Evolutionary conservation across 192 early-diverging fungal species (phyloP).

Genomic region (Umbelopsis sp.): DNA sequence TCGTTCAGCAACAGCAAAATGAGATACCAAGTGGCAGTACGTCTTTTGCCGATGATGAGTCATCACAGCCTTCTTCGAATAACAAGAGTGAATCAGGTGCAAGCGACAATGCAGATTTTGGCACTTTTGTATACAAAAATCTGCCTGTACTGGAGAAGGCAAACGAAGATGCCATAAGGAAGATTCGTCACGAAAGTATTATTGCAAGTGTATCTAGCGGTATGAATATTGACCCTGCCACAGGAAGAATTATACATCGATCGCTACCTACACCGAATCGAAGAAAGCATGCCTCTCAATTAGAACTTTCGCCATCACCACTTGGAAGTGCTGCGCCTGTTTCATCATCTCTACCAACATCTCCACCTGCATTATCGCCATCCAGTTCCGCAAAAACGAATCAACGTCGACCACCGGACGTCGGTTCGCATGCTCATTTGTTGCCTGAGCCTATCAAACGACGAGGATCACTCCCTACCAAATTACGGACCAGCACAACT

Average conservation of each 20-base stretch:
- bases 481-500: background rate
- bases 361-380: background rate
- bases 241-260: conserved; percentile 33
- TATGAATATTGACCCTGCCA: conserved; percentile 4
- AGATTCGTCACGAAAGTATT: conserved; percentile 68
- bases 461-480: conserved; percentile 7
- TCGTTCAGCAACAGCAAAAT: conserved; percentile 25
- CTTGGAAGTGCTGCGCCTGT: background rate
- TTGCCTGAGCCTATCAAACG: background rate
- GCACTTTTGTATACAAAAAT: conserved; percentile 92
- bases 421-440: background rate
- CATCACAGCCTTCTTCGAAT: conserved; percentile 25
- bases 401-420: background rate
- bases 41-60: conserved; percentile 25
- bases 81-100: conserved; percentile 2
- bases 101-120: conserved; percentile 69
- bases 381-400: background rate
- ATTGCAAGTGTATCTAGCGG: conserved; percentile 29
- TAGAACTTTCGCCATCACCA: conserved; percentile 8
- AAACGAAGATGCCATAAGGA: conserved; percentile 83
- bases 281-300: conserved; percentile 21
- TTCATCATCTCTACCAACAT: background rate
- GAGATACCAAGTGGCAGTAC: background rate
- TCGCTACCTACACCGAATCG: conserved; percentile 42
- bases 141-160: conserved; percentile 85